Evolutionary conservation across 768 basidiomycete species (phyloP), one percentile per base, ranked within the genome.

Genomic region (Neoboletus brunneissimus): DNA sequence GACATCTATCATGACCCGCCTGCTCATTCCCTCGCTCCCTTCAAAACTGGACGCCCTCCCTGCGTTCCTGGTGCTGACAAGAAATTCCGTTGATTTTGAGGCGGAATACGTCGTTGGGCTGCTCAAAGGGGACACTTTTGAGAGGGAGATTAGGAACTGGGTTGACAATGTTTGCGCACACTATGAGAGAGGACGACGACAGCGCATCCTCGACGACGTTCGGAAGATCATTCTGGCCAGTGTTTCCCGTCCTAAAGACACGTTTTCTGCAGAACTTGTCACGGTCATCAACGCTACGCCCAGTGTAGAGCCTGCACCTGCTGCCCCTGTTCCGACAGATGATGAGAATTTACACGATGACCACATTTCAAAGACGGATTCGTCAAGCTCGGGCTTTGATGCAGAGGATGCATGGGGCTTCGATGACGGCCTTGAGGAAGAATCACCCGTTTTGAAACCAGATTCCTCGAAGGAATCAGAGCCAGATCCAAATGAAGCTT

Each of bases 161-260:
- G 81, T 80, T 4, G 79, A 86, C 48, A 80, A 82, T 5, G 78
- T 91, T 12, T 80, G 82, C 18, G 72, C 77, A 3, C 89, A 92
- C 69, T 96, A 94, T 68, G 93, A 94, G 68, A 83, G 84, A 57
- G 83, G 87, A 62, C 73, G 92, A 63, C 79, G 93, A 15, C 73
- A 81, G 34, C 75, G 77, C 50, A 82, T 94, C 44, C 76, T 93
- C 7, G 85, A 89, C 41, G 71, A 72, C n/a, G 79, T 83, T 15
- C 77, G 92, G 54, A 63, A 63, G 16, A 75, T 85, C 43, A 77
- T 93, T 20, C 58, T 85, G n/a, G 59, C 61, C n/a, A 61, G 48
- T 27, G 53, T 53, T 18, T 54, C 61, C 15, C 37, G 54, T 32
- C 51, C 44, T 34, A 66, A 65, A 34, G 59, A 62, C 18, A 72